These are phyloP conservation scores for Croton setiger DNA, from an alignment of 441 rosid genomes.

Conservation along the genomic window DNA sequence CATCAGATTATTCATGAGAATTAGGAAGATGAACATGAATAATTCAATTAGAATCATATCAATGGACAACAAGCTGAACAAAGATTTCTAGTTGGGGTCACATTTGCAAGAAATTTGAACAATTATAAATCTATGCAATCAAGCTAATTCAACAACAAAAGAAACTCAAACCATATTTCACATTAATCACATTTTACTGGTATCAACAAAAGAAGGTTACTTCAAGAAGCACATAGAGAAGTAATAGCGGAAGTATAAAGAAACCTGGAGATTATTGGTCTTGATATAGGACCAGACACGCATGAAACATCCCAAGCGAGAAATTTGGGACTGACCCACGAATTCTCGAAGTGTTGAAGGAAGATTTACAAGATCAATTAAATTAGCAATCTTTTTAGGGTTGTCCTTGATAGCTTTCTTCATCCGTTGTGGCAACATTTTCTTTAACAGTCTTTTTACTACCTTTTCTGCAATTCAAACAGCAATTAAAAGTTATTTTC, in stretches of 20 bases:
- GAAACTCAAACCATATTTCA: neutral
- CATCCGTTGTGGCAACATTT: constrained; percentile 64
- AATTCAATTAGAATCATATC: neutral
- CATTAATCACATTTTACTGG: neutral
- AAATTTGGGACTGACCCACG: constrained; percentile 81
- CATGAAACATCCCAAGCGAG: constrained; percentile 86
- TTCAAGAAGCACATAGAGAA: neutral
- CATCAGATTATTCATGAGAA: neutral
- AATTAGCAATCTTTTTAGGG: constrained; percentile 73
- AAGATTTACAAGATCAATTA: constrained; percentile 81
- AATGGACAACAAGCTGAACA: neutral
- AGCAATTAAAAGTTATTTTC: neutral
- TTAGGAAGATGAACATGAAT: neutral
- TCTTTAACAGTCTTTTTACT: constrained; percentile 8
- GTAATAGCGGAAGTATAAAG: neutral
- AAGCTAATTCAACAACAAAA: neutral
- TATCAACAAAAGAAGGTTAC: neutral
- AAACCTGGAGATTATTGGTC: constrained; percentile 78
- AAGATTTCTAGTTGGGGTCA: neutral
- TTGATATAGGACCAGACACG: constrained; percentile 85
- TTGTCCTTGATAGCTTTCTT: constrained; percentile 60
- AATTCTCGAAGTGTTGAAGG: constrained; percentile 74
- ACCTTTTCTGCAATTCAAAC: neutral
- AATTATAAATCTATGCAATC: neutral
- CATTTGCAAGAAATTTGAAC: constrained; percentile 6